Evolutionary conservation across 768 basidiomycete genomes (phyloP), one percentile per base, ranked within the genome.

Genomic region (Hortiboletus campestris): DNA sequence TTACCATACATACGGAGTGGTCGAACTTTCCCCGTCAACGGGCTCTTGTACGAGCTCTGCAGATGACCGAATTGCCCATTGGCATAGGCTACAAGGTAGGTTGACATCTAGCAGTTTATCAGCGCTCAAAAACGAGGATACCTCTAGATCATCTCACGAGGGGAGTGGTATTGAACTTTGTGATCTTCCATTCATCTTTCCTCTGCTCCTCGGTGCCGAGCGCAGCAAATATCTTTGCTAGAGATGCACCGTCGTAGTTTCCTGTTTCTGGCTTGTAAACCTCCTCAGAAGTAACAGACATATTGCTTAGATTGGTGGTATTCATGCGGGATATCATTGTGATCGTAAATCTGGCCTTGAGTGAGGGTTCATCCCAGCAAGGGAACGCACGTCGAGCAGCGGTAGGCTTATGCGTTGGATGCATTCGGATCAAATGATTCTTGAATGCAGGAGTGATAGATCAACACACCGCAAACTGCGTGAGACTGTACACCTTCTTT

Each of bases 291-390:
- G 77, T 68, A 17, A 79, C 83, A 19, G 91, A 80, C 91, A 94
- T 96, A 74, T 98, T 98, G 75, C 85, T 87, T 57, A 98, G 75
- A 68, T 82, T 89, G 66, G 85, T 83, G 4, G 89, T 88, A 58
- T 84, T 82, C 10, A 74, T 76, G 56, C 85, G 84, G n/a, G 92
- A 91, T 64, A 95, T 79, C 79, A 95, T 77, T 13, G 86, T 87
- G 56, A 94, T 75, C 0, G 80, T 65, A 67, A 88, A 91, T 3
- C 87, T 93, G 0, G 94, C 88, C 71, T 98, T 98, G 62, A 95
- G 78, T 36, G 84, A 78, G 16, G 95, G 96, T 67, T 97, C 94
- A 67, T 97, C 95, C 91, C 91, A 96, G 75, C 88, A 91, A 28
- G 91, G 91, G 70, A 92, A 90, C 7, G 88, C 84, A 41, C 83